Percentiles rank a stretch among this genome's conserved stretches.
These are phyloP conservation scores for Leccinum subrobustum DNA, from an alignment of 1,284 basidiomycete genomes.

Conservation along the genomic window DNA sequence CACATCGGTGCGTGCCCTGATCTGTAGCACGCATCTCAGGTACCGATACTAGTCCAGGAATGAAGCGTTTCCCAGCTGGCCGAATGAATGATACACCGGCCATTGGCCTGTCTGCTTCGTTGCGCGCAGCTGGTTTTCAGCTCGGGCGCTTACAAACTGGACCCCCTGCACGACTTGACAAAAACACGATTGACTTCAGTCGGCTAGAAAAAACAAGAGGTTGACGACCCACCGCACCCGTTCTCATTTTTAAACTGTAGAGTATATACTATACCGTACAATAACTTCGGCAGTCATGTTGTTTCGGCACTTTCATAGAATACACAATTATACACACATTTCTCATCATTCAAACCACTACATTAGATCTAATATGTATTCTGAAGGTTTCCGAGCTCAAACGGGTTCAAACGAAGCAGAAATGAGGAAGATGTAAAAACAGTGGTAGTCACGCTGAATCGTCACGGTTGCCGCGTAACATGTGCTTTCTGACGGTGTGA, in stretches of 20 bases:
- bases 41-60: conserved; percentile 44
- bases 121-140: conserved; percentile 73
- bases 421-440: no score
- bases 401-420: no score
- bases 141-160: conserved; percentile 87
- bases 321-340: no score
- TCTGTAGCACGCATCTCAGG: neutral
- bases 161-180: conserved; percentile 80
- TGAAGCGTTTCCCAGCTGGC: conserved; percentile 81
- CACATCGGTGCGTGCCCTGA: conserved; percentile 63
- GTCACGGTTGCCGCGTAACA: no score
- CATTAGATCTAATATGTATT: no score
- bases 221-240: conserved; percentile 58
- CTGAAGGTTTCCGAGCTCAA: no score
- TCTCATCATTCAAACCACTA: no score
- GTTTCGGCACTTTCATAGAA: no score
- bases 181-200: conserved; percentile 67
- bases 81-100: conserved; percentile 76
- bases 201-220: conserved; percentile 56
- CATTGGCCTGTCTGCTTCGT: conserved; percentile 71
- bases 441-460: no score
- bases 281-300: no score
- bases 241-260: conserved; percentile 56
- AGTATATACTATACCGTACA: conserved; percentile 36
- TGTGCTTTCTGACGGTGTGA: no score